Conservation (phyloP, 2,329 filamentous ascomycete genomes). For the Karstenula rhodostoma region DNA sequence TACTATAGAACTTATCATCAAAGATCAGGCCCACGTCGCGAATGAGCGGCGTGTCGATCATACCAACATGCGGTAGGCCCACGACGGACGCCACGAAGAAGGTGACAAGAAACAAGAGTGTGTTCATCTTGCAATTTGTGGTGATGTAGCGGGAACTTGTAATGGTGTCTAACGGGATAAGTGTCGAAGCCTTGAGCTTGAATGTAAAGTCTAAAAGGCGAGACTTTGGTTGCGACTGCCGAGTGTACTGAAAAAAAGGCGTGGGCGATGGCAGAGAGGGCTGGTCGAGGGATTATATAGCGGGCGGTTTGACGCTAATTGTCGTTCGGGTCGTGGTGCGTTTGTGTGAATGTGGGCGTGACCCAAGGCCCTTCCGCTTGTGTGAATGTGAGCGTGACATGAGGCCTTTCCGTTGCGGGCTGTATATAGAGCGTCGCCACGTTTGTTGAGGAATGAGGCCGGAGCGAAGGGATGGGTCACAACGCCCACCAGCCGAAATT, state of each 20-base stretch:
- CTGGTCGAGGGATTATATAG: constrained; percentile 1
- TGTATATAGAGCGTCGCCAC: constrained; percentile 1
- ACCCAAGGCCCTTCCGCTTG: not conserved
- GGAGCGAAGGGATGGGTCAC: not conserved
- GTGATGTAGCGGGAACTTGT: not conserved
- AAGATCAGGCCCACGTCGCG: constrained; percentile 31
- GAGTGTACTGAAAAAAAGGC: not conserved
- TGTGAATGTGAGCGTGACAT: not conserved
- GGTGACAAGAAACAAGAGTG: not conserved
- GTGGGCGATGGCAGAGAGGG: not conserved
- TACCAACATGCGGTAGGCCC: constrained; percentile 26
- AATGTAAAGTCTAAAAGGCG: not conserved
- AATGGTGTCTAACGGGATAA: too few species aligned
- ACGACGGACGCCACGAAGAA: not conserved
- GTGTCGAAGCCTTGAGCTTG: too few species aligned
- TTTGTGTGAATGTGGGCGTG: not conserved
- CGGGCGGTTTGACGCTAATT: not conserved
- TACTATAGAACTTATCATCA: constrained; percentile 17
- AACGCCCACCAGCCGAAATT: not conserved
- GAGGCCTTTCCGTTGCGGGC: not conserved
- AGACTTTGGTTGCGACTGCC: not conserved
- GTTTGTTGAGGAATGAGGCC: constrained; percentile 3
- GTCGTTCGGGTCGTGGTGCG: not conserved
- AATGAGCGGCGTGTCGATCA: constrained; percentile 26
- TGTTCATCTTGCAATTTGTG: not conserved